These are phyloP conservation scores for Blastocrithidia nonstop DNA, from an alignment of 208 protist species.

Conservation along the genomic window DNA sequence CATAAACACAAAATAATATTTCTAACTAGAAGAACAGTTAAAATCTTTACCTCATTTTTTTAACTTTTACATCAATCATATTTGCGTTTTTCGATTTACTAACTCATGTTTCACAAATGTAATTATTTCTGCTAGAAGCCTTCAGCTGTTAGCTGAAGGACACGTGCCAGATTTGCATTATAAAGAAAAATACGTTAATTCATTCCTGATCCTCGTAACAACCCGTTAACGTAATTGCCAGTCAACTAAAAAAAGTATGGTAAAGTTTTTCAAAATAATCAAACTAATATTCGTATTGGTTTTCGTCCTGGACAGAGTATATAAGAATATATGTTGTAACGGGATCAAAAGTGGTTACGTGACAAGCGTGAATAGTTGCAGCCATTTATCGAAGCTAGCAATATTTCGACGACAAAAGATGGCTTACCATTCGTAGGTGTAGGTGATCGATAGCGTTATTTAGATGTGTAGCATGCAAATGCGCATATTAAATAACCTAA, in stretches of 20 bases:
- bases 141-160: slow-evolving; percentile 56
- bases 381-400: slow-evolving; percentile 17
- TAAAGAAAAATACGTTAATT: slow-evolving; percentile 50
- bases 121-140: no score
- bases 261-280: slow-evolving; percentile 46
- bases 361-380: slow-evolving; percentile 20
- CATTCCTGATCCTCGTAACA: slow-evolving; percentile 68
- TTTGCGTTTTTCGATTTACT: no score
- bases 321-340: slow-evolving; percentile 78
- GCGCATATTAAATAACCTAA: slow-evolving; percentile 35
- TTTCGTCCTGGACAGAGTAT: slow-evolving; percentile 71
- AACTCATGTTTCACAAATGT: no score
- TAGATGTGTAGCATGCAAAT: slow-evolving; percentile 51
- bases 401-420: slow-evolving; percentile 46
- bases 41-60: no score
- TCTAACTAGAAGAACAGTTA: no score
- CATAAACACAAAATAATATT: no score
- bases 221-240: slow-evolving; percentile 60
- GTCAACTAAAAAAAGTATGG: slow-evolving; percentile 48
- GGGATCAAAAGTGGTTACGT: slow-evolving; percentile 54
- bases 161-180: slow-evolving; percentile 23
- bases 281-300: slow-evolving; percentile 61
- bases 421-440: slow-evolving; percentile 46
- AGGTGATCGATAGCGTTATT: slow-evolving; percentile 39
- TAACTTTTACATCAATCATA: no score